Conservation (phyloP, 106 monocot species). For the Dioscorea alata region DNA sequence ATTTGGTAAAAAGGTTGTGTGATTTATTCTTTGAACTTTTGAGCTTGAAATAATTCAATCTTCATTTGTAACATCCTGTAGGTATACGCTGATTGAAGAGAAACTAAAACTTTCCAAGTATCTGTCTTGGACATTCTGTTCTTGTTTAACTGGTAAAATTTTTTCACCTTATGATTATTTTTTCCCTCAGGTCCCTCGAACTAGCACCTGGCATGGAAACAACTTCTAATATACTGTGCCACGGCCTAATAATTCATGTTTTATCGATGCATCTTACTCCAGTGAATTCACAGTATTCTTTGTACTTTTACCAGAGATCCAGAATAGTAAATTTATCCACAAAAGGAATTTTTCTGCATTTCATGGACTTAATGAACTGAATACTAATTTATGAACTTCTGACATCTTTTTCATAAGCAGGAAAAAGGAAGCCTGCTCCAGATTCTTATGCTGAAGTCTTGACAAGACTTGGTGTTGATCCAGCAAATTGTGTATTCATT, state of each 20-base stretch:
- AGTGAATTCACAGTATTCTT: too few species aligned
- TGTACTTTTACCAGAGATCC: too few species aligned
- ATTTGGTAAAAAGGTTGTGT: slow-evolving; percentile 44
- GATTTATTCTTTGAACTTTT: background rate
- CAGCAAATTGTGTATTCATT: slow-evolving; percentile 65
- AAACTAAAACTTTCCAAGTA: slow-evolving; percentile 83
- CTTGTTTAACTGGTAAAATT: slow-evolving; percentile 60
- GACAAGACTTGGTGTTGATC: slow-evolving; percentile 54
- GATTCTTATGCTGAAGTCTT: slow-evolving; percentile 61
- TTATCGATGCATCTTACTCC: too few species aligned
- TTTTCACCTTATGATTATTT: too few species aligned
- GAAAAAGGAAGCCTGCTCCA: slow-evolving; percentile 65
- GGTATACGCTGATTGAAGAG: slow-evolving; percentile 94
- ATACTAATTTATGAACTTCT: too few species aligned
- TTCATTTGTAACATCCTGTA: slow-evolving; percentile 10
- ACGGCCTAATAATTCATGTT: too few species aligned
- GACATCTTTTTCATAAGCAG: slow-evolving; percentile 16
- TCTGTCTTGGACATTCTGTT: slow-evolving; percentile 96
- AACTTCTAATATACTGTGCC: too few species aligned
- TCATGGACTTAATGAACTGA: background rate
- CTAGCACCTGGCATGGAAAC: too few species aligned
- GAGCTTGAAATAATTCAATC: too few species aligned
- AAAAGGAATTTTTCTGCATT: background rate
- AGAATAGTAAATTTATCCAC: too few species aligned
- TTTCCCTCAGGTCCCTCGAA: too few species aligned